Evolutionary conservation across 2,329 filamentous ascomycete species (phyloP).

Genomic region (Decorospora gaudefroyi): DNA sequence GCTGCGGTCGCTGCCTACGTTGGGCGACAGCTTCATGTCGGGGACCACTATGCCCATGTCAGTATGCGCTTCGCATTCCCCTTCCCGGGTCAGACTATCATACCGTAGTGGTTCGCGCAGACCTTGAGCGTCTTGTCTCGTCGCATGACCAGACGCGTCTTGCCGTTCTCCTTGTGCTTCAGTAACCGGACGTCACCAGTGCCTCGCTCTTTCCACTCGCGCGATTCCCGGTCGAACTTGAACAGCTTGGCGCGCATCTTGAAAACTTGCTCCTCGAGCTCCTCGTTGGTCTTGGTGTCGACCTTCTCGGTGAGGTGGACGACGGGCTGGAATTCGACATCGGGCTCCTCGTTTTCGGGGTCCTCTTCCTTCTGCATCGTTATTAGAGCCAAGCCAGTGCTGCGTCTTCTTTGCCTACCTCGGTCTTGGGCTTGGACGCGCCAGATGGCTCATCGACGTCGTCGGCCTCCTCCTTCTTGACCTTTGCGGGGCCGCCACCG

Average conservation of each 20-base stretch:
- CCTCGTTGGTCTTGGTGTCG: conserved; percentile 97
- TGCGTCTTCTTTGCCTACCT: conserved; percentile 49
- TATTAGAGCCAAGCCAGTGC: conserved; percentile 8
- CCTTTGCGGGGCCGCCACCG: conserved; percentile 94
- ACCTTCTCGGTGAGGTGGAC: conserved; percentile 96
- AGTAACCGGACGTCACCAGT: conserved; percentile 94
- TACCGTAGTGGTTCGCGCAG: conserved; percentile 99
- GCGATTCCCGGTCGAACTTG: conserved; percentile 88
- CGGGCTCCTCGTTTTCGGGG: conserved; percentile 86
- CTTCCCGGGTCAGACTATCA: conserved; percentile 42
- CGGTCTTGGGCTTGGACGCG: conserved; percentile 62
- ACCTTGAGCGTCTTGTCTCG: conserved; percentile 99
- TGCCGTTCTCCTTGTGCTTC: conserved; percentile 98
- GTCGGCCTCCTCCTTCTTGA: conserved; percentile 81
- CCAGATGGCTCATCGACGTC: conserved; percentile 76
- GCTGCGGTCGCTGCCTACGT: conserved; percentile 95
- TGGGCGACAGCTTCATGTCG: conserved; percentile 98
- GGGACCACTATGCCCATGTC: conserved; percentile 71
- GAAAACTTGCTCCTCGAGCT: conserved; percentile 95
- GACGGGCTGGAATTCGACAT: conserved; percentile 96
- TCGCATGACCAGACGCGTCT: conserved; percentile 97
- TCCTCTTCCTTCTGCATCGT: conserved; percentile 63
- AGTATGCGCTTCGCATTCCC: conserved; percentile 24
- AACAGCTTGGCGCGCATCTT: conserved; percentile 99
- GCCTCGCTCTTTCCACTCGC: conserved; percentile 99